Evolutionary conservation across 805 yeast species (phyloP), one percentile per base, ranked within the genome.

Genomic region (Yamadazyma insecticola): DNA sequence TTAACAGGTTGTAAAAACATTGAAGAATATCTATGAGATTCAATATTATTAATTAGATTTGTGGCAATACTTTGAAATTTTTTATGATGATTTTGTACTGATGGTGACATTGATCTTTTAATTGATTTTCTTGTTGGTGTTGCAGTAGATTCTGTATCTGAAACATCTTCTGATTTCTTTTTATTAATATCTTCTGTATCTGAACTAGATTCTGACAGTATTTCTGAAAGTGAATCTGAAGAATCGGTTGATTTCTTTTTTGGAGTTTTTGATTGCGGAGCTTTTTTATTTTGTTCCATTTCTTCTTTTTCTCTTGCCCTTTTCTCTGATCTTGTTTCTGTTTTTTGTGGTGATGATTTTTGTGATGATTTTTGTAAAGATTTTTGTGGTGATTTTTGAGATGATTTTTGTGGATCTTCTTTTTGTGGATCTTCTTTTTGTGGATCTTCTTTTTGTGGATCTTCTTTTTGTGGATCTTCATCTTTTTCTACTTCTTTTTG

Each of bases 1-100:
- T 70, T 72, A 11, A 85, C 92, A 0, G 92, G 86, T 32, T 71
- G 74, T 22, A 81, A 50, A 50, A 85, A 85, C 35, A 84, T 78
- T 0, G 88, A 78, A 0, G 92, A 83, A 46, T 73, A 80, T 35
- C 85, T 64, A 51, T 82, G 81, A 2, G 85, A 77, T 22, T 80
- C 71, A 6, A 84, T 76, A 38, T 79, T 78, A 12, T 74, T 66
- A 28, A 85, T 55, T 19, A 85, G 59, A 26, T 80, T 82, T 6
- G 70, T 59, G 0, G 86, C 80, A 13, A 80, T 61, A 14, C 70
- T 60, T 41, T 76, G 82, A 53, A 83, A 78, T 40, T 77, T 63
- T 47, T 78, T 77, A 15, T 37, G 37, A 34, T 64, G 66, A 26
- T 60, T 50, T 3, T 32, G 25, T 6, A 43, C 35, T 5, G 47